Conservation (phyloP, 352 stramenopile species). For the Globisporangium perplexum region DNA sequence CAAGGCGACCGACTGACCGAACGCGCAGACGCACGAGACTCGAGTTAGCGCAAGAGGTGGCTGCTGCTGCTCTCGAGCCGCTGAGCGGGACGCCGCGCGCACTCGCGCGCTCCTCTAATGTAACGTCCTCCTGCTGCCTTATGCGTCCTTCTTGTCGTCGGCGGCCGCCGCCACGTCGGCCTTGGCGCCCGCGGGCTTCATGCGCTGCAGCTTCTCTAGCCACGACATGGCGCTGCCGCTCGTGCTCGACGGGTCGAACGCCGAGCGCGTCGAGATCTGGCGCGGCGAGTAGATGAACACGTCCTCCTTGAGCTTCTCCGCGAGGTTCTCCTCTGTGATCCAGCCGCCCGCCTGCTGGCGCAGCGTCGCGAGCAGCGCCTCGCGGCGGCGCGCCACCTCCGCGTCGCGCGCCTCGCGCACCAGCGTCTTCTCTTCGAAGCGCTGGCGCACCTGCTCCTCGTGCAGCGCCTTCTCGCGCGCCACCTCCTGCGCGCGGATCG, state of each 20-base stretch:
- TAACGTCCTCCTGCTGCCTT: slow-evolving; percentile 5
- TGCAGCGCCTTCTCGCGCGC: slow-evolving; percentile 73
- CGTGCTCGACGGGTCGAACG: slow-evolving; percentile 62
- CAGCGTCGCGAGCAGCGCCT: slow-evolving; percentile 56
- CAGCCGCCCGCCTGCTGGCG: slow-evolving; percentile 57
- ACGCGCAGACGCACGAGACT: not conserved
- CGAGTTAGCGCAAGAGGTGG: not conserved
- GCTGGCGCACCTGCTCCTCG: slow-evolving; percentile 69
- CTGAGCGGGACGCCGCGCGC: not conserved
- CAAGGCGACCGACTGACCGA: not conserved
- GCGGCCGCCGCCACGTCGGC: slow-evolving; percentile 20
- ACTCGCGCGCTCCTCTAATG: slow-evolving; percentile 12
- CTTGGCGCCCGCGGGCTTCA: slow-evolving; percentile 67
- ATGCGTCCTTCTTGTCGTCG: slow-evolving; percentile 13
- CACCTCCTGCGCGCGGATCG: slow-evolving; percentile 75
- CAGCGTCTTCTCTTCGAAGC: slow-evolving; percentile 77
- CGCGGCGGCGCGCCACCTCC: slow-evolving; percentile 62
- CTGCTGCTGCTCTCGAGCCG: not conserved
- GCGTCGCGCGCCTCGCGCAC: slow-evolving; percentile 55
- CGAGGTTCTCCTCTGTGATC: slow-evolving; percentile 68
- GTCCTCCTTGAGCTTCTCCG: slow-evolving; percentile 79
- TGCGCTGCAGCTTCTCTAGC: slow-evolving; percentile 85
- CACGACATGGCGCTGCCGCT: slow-evolving; percentile 75
- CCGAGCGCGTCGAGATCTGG: slow-evolving; percentile 56
- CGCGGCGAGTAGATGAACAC: slow-evolving; percentile 82